Conservation (phyloP, 129 eudicot species). For the Smallanthus sonchifolius region DNA sequence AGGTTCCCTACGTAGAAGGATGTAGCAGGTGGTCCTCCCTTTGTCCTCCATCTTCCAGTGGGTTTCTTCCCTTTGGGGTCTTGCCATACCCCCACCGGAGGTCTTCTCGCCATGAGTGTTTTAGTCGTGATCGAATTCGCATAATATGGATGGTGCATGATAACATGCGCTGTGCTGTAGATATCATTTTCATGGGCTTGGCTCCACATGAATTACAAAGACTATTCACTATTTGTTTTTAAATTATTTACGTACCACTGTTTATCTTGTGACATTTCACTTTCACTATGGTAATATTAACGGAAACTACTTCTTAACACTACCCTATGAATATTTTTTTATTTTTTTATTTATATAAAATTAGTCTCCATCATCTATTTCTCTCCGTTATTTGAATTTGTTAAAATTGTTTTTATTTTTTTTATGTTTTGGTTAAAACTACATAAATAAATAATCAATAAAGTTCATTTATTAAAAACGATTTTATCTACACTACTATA, state of each 20-base stretch:
- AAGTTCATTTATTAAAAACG: no score
- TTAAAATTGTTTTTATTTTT: no score
- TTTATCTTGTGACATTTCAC: slow-evolving; percentile 26
- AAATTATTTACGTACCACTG: background rate
- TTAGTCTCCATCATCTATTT: background rate
- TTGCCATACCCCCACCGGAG: no score
- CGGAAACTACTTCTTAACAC: slow-evolving; percentile 21
- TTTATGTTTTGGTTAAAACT: background rate
- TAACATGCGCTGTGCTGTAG: background rate
- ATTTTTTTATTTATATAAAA: background rate
- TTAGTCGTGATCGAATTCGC: no score
- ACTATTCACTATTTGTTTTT: background rate
- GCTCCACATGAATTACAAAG: slow-evolving; percentile 8
- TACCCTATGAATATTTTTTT: background rate
- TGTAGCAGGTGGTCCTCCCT: no score
- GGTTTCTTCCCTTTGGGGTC: no score
- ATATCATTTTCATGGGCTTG: slow-evolving; percentile 10
- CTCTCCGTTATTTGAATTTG: background rate
- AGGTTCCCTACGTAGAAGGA: no score
- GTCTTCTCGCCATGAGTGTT: no score
- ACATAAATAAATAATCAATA: no score
- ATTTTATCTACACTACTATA: no score
- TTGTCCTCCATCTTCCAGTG: no score
- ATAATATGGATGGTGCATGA: no score
- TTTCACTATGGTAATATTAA: slow-evolving; percentile 23